phyloP scores from a whole-genome alignment of 2,329 filamentous ascomycete species.

The Trichoderma polysporum region DNA sequence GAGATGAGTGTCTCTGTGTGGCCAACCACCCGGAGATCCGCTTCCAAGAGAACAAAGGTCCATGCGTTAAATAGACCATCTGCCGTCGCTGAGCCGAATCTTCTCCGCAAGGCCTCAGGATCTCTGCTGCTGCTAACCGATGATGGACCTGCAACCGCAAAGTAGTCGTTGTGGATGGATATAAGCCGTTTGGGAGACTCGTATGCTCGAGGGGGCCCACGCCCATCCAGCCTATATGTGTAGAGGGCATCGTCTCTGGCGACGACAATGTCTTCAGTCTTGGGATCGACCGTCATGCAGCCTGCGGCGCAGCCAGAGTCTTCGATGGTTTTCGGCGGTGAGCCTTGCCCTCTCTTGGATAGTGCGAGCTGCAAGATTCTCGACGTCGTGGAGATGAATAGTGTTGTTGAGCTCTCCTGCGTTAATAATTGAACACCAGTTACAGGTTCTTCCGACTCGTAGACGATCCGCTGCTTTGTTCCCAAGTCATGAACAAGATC shows the following conservation, averaged over 20 bases:
- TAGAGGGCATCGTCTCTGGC: conserved; percentile 94
- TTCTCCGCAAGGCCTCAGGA: conserved; percentile 63
- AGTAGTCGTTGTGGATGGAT: conserved; percentile 77
- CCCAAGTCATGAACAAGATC: conserved; percentile 95
- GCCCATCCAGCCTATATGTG: conserved; percentile 81
- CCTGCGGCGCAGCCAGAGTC: conserved; percentile 89
- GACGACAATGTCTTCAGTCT: conserved; percentile 83
- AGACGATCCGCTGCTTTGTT: conserved; percentile 88
- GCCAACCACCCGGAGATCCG: conserved; percentile 83
- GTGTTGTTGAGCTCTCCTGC: conserved; percentile 63
- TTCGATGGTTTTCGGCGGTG: conserved; percentile 83
- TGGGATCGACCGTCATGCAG: conserved; percentile 85
- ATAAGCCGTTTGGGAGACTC: conserved; percentile 87
- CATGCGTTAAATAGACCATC: conserved; percentile 84
- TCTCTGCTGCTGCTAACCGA: conserved; percentile 51
- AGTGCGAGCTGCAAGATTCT: conserved; percentile 84
- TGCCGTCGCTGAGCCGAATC: conserved; percentile 67
- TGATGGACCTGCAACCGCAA: conserved; percentile 81
- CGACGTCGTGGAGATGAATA: conserved; percentile 90
- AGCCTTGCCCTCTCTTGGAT: conserved; percentile 83
- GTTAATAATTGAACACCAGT: conserved; percentile 80
- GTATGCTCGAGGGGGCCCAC: conserved; percentile 85
- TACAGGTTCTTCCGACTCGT: conserved; percentile 94
- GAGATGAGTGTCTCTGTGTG: conserved; percentile 84
- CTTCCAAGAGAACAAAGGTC: conserved; percentile 88